Evolutionary conservation across 495 filamentous ascomycete genomes (phyloP).

Genomic region (Penicillium daleae): DNA sequence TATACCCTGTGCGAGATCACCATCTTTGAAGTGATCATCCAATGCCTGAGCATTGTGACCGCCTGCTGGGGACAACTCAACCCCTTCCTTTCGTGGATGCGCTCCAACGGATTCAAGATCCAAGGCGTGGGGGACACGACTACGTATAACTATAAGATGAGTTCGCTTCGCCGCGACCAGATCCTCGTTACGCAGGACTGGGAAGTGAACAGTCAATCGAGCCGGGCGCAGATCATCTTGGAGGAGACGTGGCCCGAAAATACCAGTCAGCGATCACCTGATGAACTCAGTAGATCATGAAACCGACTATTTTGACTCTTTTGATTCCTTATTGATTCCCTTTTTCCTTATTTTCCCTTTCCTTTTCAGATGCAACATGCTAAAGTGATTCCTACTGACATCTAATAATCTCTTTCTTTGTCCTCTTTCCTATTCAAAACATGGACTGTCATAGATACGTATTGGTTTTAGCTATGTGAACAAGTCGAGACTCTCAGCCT

Average conservation of each 20-base stretch:
- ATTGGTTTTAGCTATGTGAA: not conserved
- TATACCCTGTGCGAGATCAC: conserved; percentile 27
- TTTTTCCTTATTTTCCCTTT: not conserved
- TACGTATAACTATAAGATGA: conserved; percentile 7
- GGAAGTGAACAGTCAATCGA: conserved; percentile 32
- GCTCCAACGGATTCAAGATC: conserved; percentile 26
- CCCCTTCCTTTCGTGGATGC: conserved; percentile 32
- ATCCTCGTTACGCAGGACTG: conserved; percentile 27
- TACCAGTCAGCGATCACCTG: conserved; percentile 6
- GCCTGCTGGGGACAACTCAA: conserved; percentile 38
- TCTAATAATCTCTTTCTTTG: not conserved
- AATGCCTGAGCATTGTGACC: conserved; percentile 31
- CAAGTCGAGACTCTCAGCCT: not conserved
- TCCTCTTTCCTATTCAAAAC: not conserved
- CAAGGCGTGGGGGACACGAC: conserved; percentile 2
- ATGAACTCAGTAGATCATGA: conserved; percentile 6
- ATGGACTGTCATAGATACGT: not conserved
- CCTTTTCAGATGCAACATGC: conserved; percentile 1
- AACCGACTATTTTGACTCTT: not conserved
- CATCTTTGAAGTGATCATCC: conserved; percentile 23
- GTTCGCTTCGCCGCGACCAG: conserved; percentile 3
- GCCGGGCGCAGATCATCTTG: conserved; percentile 24
- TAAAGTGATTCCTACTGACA: conserved; percentile 1
- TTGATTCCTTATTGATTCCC: not conserved
- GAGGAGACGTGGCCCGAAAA: conserved; percentile 7